These are phyloP conservation scores for Haematococcus lacustris DNA, from an alignment of 139 green algal genomes.

Conservation along the genomic window DNA sequence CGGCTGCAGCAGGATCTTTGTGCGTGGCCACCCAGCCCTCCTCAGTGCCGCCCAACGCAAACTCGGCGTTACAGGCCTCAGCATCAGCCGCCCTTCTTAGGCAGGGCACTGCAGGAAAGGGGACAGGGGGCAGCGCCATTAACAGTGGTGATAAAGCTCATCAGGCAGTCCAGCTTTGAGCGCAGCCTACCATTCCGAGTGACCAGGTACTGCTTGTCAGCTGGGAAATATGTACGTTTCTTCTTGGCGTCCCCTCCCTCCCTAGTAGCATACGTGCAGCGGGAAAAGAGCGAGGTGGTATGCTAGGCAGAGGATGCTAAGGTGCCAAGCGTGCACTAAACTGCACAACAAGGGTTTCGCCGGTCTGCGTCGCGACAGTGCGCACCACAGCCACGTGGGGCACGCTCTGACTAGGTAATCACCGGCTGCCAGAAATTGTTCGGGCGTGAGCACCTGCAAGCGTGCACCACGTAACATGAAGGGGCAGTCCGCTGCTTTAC, in stretches of 20 bases:
- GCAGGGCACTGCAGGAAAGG: slow-evolving; percentile 74
- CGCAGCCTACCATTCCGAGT: slow-evolving; percentile 73
- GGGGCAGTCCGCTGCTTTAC: no score
- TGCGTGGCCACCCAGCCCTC: slow-evolving; percentile 64
- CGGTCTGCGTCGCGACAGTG: not conserved
- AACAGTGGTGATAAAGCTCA: no score
- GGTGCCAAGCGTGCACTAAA: no score
- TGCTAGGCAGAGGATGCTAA: no score
- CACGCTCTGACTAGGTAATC: slow-evolving; percentile 78
- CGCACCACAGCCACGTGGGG: slow-evolving; percentile 80
- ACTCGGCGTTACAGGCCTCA: slow-evolving; percentile 48
- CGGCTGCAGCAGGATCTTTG: slow-evolving; percentile 22
- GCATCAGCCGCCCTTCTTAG: slow-evolving; percentile 59
- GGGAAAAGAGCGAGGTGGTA: no score
- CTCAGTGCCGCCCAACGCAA: slow-evolving; percentile 45
- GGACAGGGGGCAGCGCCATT: no score
- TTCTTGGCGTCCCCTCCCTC: slow-evolving; percentile 65
- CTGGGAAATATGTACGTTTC: slow-evolving; percentile 54
- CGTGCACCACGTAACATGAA: not conserved
- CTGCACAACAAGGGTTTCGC: no score
- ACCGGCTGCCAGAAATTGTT: slow-evolving; percentile 76
- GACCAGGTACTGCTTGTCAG: slow-evolving; percentile 82
- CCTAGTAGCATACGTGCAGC: no score
- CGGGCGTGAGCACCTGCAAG: slow-evolving; percentile 76
- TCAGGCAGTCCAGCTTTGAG: no score